These are phyloP conservation scores for Zygosaccharomyces gambellarensis DNA, from an alignment of 805 yeast species.

Conservation along the genomic window DNA sequence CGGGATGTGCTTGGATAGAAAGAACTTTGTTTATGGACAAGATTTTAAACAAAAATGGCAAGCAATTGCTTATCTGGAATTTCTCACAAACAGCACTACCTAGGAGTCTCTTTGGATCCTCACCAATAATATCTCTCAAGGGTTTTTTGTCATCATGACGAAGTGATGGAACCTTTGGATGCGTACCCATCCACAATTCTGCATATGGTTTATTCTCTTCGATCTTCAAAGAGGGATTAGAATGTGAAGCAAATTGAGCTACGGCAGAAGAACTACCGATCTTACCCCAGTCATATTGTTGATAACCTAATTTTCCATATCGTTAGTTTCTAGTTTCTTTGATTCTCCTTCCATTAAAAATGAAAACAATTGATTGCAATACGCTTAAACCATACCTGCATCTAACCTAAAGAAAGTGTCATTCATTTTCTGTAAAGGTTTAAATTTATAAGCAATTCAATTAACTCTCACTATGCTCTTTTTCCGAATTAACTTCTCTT, in stretches of 20 bases:
- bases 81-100: conserved; percentile 54
- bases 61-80: conserved; percentile 63
- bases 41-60: conserved; percentile 93
- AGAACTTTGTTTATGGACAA: conserved; percentile 88
- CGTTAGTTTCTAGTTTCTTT: conserved; percentile 5
- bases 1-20: conserved; percentile 97
- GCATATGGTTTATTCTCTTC: conserved; percentile 86
- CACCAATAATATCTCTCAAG: conserved; percentile 62
- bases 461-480: background rate
- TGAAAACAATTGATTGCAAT: background rate
- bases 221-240: conserved; percentile 57
- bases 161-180: conserved; percentile 81
- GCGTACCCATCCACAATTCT: conserved; percentile 99
- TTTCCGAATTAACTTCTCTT: background rate
- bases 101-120: conserved; percentile 53
- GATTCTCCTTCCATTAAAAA: background rate
- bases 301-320: conserved; percentile 45
- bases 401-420: conserved; percentile 38
- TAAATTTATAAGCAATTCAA: background rate
- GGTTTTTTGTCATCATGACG: conserved; percentile 51
- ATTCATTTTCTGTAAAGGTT: conserved; percentile 22
- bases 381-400: conserved; percentile 32
- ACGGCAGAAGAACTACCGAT: conserved; percentile 81
- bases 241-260: conserved; percentile 74
- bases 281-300: conserved; percentile 86